Conservation (phyloP, 2,329 filamentous ascomycete genomes). For the Hypoxylon sp. region DNA sequence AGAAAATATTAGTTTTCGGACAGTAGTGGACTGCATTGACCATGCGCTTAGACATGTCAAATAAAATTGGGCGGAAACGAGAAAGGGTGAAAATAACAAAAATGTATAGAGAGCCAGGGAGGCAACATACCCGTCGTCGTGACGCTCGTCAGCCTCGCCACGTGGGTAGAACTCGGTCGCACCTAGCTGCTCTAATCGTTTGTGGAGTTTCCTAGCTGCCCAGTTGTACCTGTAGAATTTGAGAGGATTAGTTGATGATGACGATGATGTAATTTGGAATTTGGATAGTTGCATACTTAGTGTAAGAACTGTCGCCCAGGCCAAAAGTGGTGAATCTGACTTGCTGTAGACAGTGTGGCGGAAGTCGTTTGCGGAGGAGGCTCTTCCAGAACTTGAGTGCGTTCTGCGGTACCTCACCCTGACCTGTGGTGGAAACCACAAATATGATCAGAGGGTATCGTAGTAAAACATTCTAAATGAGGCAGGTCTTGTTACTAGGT, state of each 20-base stretch:
- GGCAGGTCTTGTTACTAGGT: conserved; percentile 35
- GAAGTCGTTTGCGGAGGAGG: conserved; percentile 83
- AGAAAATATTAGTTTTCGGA: conserved; percentile 23
- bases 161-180: conserved; percentile 81
- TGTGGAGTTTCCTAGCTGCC: conserved; percentile 89
- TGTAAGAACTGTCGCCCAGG: conserved; percentile 93
- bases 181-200: conserved; percentile 86
- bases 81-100: conserved; percentile 7
- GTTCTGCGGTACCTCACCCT: conserved; percentile 93
- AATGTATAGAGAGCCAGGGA: background rate
- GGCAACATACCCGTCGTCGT: conserved; percentile 80
- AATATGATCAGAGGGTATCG: conserved; percentile 77
- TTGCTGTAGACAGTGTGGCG: conserved; percentile 75
- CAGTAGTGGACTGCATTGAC: background rate
- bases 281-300: conserved; percentile 71
- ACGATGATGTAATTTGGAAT: conserved; percentile 32
- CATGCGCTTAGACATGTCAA: conserved; percentile 12
- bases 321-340: conserved; percentile 89
- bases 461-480: conserved; percentile 64
- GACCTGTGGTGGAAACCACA: conserved; percentile 90
- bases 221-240: conserved; percentile 81
- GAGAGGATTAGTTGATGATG: conserved; percentile 20
- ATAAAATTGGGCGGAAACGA: background rate
- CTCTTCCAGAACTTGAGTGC: conserved; percentile 86
- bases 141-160: conserved; percentile 93